Conservation (phyloP, 2,329 filamentous ascomycete species). For the Zasmidium cellare region DNA sequence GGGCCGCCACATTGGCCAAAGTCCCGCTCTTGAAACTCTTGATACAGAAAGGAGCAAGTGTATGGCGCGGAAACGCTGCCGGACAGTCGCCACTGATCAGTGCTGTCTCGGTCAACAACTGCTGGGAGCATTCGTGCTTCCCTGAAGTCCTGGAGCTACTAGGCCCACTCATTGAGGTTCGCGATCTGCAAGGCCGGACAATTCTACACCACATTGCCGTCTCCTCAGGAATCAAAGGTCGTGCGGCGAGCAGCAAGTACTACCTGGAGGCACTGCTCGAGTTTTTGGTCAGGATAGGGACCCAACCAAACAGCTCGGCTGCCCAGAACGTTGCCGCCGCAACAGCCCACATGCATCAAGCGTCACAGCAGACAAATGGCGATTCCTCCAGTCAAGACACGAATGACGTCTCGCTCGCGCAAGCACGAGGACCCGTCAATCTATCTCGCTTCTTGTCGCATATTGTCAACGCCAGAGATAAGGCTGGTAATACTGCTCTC, state of each 20-base stretch:
- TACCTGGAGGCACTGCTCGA: slow-evolving; percentile 93
- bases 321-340: slow-evolving; percentile 53
- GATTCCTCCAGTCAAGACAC: slow-evolving; percentile 31
- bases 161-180: slow-evolving; percentile 83
- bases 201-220: slow-evolving; percentile 96
- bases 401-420: slow-evolving; percentile 7
- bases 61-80: slow-evolving; percentile 81
- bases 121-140: slow-evolving; percentile 86
- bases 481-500: slow-evolving; percentile 89
- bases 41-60: slow-evolving; percentile 80
- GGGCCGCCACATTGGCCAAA: slow-evolving; percentile 90
- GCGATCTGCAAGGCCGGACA: slow-evolving; percentile 85
- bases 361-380: slow-evolving; percentile 27
- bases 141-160: slow-evolving; percentile 86
- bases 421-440: slow-evolving; percentile 65
- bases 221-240: slow-evolving; percentile 91
- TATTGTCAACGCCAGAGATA: slow-evolving; percentile 94
- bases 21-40: slow-evolving; percentile 79
- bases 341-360: slow-evolving; percentile 22
- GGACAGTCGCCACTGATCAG: slow-evolving; percentile 94
- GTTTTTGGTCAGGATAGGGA: slow-evolving; percentile 81
- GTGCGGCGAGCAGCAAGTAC: slow-evolving; percentile 88
- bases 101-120: slow-evolving; percentile 90
- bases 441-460: slow-evolving; percentile 93
- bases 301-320: slow-evolving; percentile 44